Evolutionary conservation across 1,139 yeast genomes (phyloP).

Genomic region (Candida tetrigidarum): DNA sequence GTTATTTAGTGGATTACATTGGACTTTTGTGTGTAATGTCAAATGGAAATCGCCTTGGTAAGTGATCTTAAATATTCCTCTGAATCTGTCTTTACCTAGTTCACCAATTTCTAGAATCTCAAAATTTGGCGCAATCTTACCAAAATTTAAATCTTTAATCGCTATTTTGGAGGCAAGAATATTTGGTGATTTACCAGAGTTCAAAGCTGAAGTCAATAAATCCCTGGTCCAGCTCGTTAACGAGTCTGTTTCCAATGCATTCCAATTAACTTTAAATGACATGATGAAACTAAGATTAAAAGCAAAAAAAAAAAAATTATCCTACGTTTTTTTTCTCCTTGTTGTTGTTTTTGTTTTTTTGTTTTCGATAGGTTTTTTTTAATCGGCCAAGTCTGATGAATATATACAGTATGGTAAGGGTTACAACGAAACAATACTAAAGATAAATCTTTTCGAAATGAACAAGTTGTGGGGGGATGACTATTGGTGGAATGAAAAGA

Average conservation of each 20-base stretch:
- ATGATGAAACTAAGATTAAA: conserved; percentile 33
- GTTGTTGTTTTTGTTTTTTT: background rate
- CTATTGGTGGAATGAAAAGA: background rate
- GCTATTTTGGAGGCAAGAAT: conserved; percentile 74
- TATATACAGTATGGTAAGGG: background rate
- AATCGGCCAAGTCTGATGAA: background rate
- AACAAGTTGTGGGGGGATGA: background rate
- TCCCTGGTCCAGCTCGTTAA: conserved; percentile 70
- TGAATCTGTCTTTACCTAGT: conserved; percentile 73
- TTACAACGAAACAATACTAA: background rate
- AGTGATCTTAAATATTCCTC: conserved; percentile 84
- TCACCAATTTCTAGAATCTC: conserved; percentile 90
- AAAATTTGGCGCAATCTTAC: conserved; percentile 75
- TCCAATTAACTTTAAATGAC: conserved; percentile 86
- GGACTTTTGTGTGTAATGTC: conserved; percentile 80
- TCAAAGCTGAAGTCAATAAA: conserved; percentile 75
- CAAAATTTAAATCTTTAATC: conserved; percentile 78
- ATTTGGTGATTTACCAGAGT: conserved; percentile 75
- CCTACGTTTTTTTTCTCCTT: background rate
- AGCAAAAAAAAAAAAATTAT: background rate
- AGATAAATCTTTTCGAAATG: background rate
- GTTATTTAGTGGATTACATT: conserved; percentile 82
- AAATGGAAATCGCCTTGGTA: conserved; percentile 83
- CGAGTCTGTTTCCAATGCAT: conserved; percentile 71
- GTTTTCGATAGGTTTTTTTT: too few species aligned